Evolutionary conservation across 1,139 yeast species (phyloP).

Genomic region (Taphrina deformans): DNA sequence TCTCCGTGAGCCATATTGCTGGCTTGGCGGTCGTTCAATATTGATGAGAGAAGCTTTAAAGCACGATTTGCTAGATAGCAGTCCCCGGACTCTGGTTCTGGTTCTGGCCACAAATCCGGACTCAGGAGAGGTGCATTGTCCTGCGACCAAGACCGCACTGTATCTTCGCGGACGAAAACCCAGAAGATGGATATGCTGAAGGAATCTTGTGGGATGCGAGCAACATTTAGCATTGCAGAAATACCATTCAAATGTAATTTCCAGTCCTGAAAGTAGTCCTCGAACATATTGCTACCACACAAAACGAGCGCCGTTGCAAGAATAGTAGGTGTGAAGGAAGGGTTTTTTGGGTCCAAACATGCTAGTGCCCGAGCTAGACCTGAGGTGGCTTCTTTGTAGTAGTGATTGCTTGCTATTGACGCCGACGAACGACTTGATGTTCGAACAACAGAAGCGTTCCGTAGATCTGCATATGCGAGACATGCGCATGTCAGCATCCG

Average conservation of each 20-base stretch:
- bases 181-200: constrained; percentile 3
- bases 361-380: constrained; percentile 4
- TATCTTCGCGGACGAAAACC: constrained; percentile 12
- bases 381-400: constrained; percentile 7
- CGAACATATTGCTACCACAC: constrained; percentile 12
- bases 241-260: constrained; percentile 8
- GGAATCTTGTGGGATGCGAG: neutral
- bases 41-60: neutral
- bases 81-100: neutral
- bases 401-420: neutral
- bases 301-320: constrained; percentile 5
- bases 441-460: neutral
- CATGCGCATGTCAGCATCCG: constrained; percentile 15
- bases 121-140: neutral
- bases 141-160: constrained; percentile 7
- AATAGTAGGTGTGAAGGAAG: constrained; percentile 4
- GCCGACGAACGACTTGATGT: neutral
- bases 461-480: neutral
- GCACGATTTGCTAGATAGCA: constrained; percentile 5
- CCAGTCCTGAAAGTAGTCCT: constrained; percentile 8
- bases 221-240: constrained; percentile 6
- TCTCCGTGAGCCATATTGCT: neutral
- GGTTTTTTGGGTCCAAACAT: neutral
- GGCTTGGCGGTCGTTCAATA: neutral
- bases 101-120: constrained; percentile 8